Percentiles rank a stretch among this genome's conserved stretches.
These are phyloP conservation scores for Fusarium penzigii DNA, from an alignment of 2,329 filamentous ascomycete genomes.

Conservation along the genomic window DNA sequence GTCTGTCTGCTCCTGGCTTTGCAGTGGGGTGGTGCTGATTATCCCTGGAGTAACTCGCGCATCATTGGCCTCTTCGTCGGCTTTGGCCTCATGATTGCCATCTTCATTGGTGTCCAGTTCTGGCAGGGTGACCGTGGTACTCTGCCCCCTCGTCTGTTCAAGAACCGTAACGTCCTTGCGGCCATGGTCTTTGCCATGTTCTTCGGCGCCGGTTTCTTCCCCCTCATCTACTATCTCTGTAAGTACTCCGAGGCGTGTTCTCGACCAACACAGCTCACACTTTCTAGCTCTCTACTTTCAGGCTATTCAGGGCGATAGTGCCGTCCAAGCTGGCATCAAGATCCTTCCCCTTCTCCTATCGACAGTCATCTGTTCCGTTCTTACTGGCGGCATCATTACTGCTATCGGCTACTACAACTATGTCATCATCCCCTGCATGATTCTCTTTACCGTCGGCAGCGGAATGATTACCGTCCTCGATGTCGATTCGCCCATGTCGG, in stretches of 20 bases:
- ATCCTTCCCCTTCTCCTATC: conserved; percentile 54
- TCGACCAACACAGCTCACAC: conserved; percentile 6
- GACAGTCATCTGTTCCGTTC: conserved; percentile 49
- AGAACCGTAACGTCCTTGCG: conserved; percentile 41
- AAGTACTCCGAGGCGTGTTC: conserved; percentile 21
- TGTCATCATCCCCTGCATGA: conserved; percentile 44
- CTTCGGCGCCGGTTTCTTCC: conserved; percentile 54
- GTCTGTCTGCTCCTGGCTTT: conserved; percentile 56
- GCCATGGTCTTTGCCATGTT: conserved; percentile 48
- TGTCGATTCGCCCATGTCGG: conserved; percentile 44
- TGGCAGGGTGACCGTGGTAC: conserved; percentile 45
- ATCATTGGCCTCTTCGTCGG: conserved; percentile 55
- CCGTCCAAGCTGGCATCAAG: conserved; percentile 56
- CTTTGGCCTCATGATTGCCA: conserved; percentile 43
- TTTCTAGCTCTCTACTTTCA: conserved; percentile 52
- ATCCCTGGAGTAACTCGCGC: conserved; percentile 49
- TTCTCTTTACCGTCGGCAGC: conserved; percentile 46
- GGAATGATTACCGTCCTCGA: conserved; percentile 58
- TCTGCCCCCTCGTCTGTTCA: conserved; percentile 48
- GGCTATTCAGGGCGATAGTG: conserved; percentile 52
- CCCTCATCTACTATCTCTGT: conserved; percentile 56
- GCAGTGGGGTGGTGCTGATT: conserved; percentile 56
- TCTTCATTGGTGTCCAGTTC: conserved; percentile 51
- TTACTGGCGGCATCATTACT: conserved; percentile 44
- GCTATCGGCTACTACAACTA: conserved; percentile 43